These are phyloP conservation scores for Penicillium expansum DNA, from an alignment of 2,329 filamentous ascomycete genomes.

Conservation along the genomic window DNA sequence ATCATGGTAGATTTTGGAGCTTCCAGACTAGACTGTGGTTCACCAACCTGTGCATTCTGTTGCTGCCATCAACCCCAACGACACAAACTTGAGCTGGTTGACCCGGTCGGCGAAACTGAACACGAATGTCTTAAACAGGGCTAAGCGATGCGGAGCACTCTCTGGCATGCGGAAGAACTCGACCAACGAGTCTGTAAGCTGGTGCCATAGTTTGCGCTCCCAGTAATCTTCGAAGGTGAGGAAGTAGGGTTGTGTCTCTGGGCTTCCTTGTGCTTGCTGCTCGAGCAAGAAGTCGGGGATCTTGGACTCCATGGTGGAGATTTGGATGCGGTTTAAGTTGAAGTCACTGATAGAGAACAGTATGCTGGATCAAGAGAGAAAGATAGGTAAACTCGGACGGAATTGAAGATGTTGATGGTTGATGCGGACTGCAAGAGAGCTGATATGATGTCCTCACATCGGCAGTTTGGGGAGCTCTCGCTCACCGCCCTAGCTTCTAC, in stretches of 20 bases:
- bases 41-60: slow-evolving; percentile 62
- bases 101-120: slow-evolving; percentile 97
- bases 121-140: slow-evolving; percentile 92
- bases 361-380: slow-evolving; percentile 1
- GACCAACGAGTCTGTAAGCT: slow-evolving; percentile 85
- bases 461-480: slow-evolving; percentile 10
- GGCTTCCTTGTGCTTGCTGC: slow-evolving; percentile 81
- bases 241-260: slow-evolving; percentile 82
- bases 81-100: slow-evolving; percentile 96
- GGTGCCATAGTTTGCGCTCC: slow-evolving; percentile 99
- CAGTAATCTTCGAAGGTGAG: slow-evolving; percentile 93
- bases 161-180: slow-evolving; percentile 81
- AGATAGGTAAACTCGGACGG: slow-evolving; percentile 8
- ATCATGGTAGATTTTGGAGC: background rate
- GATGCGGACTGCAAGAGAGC: slow-evolving; percentile 10
- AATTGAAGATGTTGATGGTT: slow-evolving; percentile 12
- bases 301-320: slow-evolving; percentile 70
- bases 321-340: background rate
- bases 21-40: background rate
- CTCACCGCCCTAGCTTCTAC: slow-evolving; percentile 9
- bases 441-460: slow-evolving; percentile 13
- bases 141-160: slow-evolving; percentile 79
- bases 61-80: slow-evolving; percentile 81
- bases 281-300: slow-evolving; percentile 90
- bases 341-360: background rate